Base-by-base conservation (phyloP, 345 rosid species). In the Linum tenue region DNA sequence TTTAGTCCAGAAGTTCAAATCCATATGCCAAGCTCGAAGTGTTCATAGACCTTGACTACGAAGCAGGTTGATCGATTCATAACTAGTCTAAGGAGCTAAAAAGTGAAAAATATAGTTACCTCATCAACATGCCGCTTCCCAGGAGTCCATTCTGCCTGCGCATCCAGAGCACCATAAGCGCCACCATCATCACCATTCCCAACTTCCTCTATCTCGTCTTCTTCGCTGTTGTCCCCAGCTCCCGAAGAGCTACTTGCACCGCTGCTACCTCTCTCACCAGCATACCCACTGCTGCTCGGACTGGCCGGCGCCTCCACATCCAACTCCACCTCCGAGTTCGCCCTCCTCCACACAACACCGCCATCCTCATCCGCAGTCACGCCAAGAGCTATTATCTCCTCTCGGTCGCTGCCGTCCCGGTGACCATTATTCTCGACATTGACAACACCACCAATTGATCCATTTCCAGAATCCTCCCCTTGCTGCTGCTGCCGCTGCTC, bases 271-370 rank as follows among this genome's bases (percentile, higher is more conserved):
- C 92, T 85, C 84, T 81, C 97, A 36, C 91, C 97, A 2, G 89
- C 99, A 64, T 90, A 94, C 7, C 99, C 97, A 40, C 99, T 90
- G 62, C 96, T 94, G 57, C 89, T 85, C 22, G 99, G 92, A 70
- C 95, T 90, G 41, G 80, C 69, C 63, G 81, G 85, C 62, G 75
- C 80, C 41, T 60, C 41, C 43, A 11, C 41, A 40, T 80, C 91
- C 75, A 77, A 84, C 71, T 85, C 87, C 51, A 79, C 67, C 70
- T 80, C 90, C 72, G 78, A 77, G 64, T 78, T 84, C 72, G 66
- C 72, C 77, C 81, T 76, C 65, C 71, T 38, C 74, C 74, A 70
- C 22, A 58, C 66, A 5, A 48, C 9, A 48, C 53, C 53, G 3
- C 72, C 69, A 60, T 63, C 70, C 15, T 62, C 73, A 53, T 76